These are phyloP conservation scores for Cucumis hystrix DNA, from an alignment of 306 rosid species.

Conservation along the genomic window DNA sequence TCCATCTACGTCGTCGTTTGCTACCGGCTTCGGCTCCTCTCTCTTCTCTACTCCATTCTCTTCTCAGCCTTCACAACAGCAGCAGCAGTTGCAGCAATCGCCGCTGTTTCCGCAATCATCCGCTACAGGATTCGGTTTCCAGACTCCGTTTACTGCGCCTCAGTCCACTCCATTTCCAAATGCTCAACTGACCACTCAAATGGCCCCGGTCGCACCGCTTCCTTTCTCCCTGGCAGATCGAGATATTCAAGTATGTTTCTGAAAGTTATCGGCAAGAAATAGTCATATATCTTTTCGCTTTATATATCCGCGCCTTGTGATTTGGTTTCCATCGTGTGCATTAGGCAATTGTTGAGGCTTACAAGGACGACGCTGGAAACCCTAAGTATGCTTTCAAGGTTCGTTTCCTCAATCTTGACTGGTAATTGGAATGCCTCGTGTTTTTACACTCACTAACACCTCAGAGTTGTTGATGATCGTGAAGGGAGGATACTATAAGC, in stretches of 20 bases:
- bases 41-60: slow-evolving; percentile 45
- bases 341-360: slow-evolving; percentile 77
- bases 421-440: not conserved
- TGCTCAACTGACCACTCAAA: slow-evolving; percentile 67
- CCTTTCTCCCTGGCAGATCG: slow-evolving; percentile 89
- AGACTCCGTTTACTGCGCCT: slow-evolving; percentile 25
- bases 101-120: slow-evolving; percentile 30
- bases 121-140: slow-evolving; percentile 47
- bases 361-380: slow-evolving; percentile 81
- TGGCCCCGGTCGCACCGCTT: slow-evolving; percentile 89
- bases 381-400: slow-evolving; percentile 92
- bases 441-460: not conserved
- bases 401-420: slow-evolving; percentile 2
- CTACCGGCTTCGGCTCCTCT: slow-evolving; percentile 47
- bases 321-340: not conserved
- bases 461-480: not conserved
- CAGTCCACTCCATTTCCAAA: slow-evolving; percentile 37
- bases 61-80: slow-evolving; percentile 35
- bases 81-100: slow-evolving; percentile 26
- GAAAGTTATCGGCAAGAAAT: not conserved
- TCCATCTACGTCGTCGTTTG: slow-evolving; percentile 36
- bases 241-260: slow-evolving; percentile 52
- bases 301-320: not conserved
- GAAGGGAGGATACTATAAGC: not conserved
- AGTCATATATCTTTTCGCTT: not conserved